phyloP scores from a whole-genome alignment of 495 filamentous ascomycete genomes.

The Penicillium flavigenum region DNA sequence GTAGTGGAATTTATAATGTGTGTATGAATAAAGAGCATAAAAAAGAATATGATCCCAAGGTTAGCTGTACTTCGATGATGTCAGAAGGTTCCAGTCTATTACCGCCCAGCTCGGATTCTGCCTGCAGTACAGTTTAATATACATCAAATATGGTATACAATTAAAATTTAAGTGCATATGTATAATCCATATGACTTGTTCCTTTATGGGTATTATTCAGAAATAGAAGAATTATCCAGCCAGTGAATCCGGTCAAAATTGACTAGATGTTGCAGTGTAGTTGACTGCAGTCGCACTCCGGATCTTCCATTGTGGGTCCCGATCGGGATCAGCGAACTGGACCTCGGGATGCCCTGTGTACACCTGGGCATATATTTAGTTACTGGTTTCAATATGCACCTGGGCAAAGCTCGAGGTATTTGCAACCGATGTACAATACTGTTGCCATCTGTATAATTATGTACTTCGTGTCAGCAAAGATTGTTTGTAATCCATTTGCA shows the following conservation, averaged over 20 bases:
- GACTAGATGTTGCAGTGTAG: background rate
- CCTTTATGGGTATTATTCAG: too few relatives aligned
- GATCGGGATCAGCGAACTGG: background rate
- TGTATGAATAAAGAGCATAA: background rate
- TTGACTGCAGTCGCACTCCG: background rate
- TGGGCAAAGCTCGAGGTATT: background rate
- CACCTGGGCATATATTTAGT: too few relatives aligned
- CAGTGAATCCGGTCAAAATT: background rate
- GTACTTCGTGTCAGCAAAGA: background rate
- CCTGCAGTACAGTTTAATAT: background rate
- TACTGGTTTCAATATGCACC: too few relatives aligned
- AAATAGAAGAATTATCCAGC: too few relatives aligned
- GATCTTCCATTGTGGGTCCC: background rate
- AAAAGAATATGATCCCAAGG: background rate
- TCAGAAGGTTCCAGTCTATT: conserved; percentile 1
- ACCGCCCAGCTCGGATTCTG: background rate
- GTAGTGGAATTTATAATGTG: background rate
- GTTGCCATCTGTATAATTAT: background rate
- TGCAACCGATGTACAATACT: background rate
- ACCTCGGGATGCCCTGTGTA: background rate
- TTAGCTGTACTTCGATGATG: conserved; percentile 2
- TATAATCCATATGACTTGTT: too few relatives aligned
- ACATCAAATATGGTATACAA: too few relatives aligned
- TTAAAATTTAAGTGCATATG: too few relatives aligned
- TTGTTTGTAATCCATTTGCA: background rate